Percentiles rank a stretch among this genome's conserved stretches.
phyloP scores from a whole-genome alignment of 768 basidiomycete species.

The Hydnomerulius pinastri region DNA sequence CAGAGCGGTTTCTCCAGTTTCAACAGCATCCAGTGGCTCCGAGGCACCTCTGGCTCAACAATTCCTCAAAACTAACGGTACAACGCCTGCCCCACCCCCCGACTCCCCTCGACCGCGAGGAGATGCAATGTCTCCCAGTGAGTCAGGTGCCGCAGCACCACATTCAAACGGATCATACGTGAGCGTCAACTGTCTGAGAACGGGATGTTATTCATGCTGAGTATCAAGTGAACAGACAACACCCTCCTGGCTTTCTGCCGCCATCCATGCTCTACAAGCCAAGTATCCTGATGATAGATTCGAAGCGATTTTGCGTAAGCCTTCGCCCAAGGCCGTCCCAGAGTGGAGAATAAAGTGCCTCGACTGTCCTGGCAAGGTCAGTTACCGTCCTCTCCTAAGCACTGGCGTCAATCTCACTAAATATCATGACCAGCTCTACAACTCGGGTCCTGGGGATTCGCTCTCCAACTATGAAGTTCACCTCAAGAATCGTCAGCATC shows the following conservation, averaged over 20 bases:
- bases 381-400: constrained; percentile 15
- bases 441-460: constrained; percentile 85
- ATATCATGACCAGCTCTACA: constrained; percentile 65
- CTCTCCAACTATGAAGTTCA: constrained; percentile 92
- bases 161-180: constrained; percentile 25
- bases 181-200: constrained; percentile 20
- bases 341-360: constrained; percentile 93
- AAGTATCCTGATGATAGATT: constrained; percentile 84
- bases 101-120: constrained; percentile 20
- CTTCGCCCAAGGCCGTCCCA: constrained; percentile 50
- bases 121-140: constrained; percentile 21
- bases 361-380: constrained; percentile 92
- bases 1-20: constrained; percentile 68
- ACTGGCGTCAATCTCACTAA: background rate
- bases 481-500: constrained; percentile 81
- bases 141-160: constrained; percentile 6
- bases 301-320: constrained; percentile 68
- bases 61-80: constrained; percentile 58
- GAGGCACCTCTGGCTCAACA: constrained; percentile 74
- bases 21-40: constrained; percentile 70
- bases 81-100: constrained; percentile 26
- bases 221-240: constrained; percentile 39
- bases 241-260: constrained; percentile 70
- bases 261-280: constrained; percentile 66
- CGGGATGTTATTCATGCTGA: constrained; percentile 34